phyloP scores from a whole-genome alignment of 768 basidiomycete genomes.

The Asterophora parasitica region DNA sequence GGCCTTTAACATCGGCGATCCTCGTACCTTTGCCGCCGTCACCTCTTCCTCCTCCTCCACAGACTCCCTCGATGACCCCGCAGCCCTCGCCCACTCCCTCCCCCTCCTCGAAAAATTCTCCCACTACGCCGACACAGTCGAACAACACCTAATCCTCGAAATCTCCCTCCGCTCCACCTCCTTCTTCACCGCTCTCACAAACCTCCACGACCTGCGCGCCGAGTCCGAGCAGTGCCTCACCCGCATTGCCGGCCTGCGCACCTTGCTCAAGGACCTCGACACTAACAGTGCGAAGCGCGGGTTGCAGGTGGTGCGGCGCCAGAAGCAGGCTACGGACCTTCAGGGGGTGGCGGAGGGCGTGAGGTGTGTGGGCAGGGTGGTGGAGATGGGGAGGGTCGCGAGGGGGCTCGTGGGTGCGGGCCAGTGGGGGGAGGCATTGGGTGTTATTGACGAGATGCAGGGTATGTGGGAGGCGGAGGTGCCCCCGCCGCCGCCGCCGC shows the following conservation, averaged over 20 bases:
- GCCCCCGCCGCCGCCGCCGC: too few species aligned
- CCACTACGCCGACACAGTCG: slow-evolving; percentile 88
- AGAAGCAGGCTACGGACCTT: slow-evolving; percentile 59
- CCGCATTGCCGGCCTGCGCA: slow-evolving; percentile 69
- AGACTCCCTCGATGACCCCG: too few species aligned
- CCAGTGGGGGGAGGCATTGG: slow-evolving; percentile 84
- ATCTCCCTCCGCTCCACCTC: slow-evolving; percentile 87
- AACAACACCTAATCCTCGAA: slow-evolving; percentile 91
- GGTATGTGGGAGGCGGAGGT: slow-evolving; percentile 39
- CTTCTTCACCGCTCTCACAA: slow-evolving; percentile 94
- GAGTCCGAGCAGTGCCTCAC: slow-evolving; percentile 81
- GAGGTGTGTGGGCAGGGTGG: slow-evolving; percentile 60
- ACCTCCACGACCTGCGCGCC: slow-evolving; percentile 87
- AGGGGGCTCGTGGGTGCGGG: slow-evolving; percentile 73
- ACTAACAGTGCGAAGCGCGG: slow-evolving; percentile 75
- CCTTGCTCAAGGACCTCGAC: slow-evolving; percentile 71
- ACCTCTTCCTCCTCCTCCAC: slow-evolving; percentile 39
- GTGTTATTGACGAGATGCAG: slow-evolving; percentile 65
- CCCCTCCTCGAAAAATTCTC: slow-evolving; percentile 87
- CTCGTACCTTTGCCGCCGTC: slow-evolving; percentile 70
- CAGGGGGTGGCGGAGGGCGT: slow-evolving; percentile 56
- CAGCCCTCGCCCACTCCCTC: slow-evolving; percentile 59
- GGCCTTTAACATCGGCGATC: slow-evolving; percentile 78
- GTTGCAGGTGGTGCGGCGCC: slow-evolving; percentile 63
- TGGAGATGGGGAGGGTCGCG: slow-evolving; percentile 73